Base-by-base conservation (phyloP, 352 stramenopile genomes). In the Phytophthora aleatoria region DNA sequence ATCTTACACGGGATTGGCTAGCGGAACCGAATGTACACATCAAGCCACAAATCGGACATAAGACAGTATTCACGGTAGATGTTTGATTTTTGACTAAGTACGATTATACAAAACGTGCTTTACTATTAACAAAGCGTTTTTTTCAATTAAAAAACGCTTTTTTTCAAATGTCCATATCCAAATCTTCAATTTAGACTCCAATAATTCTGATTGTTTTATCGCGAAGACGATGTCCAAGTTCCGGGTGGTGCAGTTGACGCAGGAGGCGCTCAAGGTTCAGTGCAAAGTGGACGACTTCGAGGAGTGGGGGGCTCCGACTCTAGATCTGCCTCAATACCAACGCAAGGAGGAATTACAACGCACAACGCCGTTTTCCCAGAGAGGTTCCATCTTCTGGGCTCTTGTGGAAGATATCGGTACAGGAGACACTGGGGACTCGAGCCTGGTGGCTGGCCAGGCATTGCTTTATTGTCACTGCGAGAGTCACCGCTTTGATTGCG, bases 361-460 rank as follows among this genome's bases (percentile, higher is more conserved):
- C 13, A 52, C 50, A 24, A 87, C 72, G 3, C 44, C 68, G 5
- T 80, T 89, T 63, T 83, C 83, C 26, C 49, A 76, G 49, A 61
- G 68, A 38, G 73, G 79, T 2, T 85, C 80, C n/a, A 78, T 87
- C 45, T 89, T 87, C 71, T 91, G 79, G 77, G 83, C 77, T 9
- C 70, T 91, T 3, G 79, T 91, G 12, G 76, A 84, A 45, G 68
- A 77, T 36, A 56, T 38, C 11, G 70, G 71, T 36, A 56, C 42
- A 15, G 70, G 71, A 28, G 51, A 70, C 12, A 51, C 7, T 16
- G 41, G 9, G 4, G 44, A 67, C 31, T 61, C 48, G 2, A 49
- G 57, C 2, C 30, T 80, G 2, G 48, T 52, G 13, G 49, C 57
- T 12, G 63, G 50, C 9, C 20, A 60, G 16, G 63, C 70, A 6